A percentile compares a stretch with the other conserved stretches of the same genome.
Conservation (phyloP, 257 asterid genomes). For the Nicotiana knightiana region DNA sequence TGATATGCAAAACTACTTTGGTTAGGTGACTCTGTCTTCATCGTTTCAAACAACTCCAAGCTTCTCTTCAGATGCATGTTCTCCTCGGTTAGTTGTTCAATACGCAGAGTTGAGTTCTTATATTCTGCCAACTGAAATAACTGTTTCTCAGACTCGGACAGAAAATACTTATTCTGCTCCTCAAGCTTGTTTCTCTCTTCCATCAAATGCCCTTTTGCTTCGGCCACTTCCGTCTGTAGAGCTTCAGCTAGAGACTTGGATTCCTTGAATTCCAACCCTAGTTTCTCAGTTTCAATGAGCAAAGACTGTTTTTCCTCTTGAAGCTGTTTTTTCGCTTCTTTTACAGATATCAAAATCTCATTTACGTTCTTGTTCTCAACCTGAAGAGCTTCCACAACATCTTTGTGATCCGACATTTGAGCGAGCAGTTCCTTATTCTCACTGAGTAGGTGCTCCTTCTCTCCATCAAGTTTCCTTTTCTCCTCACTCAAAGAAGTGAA, state of each 20-base stretch:
- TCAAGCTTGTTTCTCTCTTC: slow-evolving; percentile 51
- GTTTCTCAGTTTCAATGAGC: slow-evolving; percentile 37
- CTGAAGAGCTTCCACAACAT: slow-evolving; percentile 43
- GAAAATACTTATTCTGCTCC: slow-evolving; percentile 41
- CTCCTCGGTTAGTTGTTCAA: slow-evolving; percentile 50
- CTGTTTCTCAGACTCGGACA: slow-evolving; percentile 45
- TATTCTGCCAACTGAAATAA: slow-evolving; percentile 37
- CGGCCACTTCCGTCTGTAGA: slow-evolving; percentile 54
- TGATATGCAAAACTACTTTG: slow-evolving; percentile 18
- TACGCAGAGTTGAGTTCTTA: slow-evolving; percentile 35
- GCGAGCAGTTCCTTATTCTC: slow-evolving; percentile 51
- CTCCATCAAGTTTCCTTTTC: slow-evolving; percentile 42
- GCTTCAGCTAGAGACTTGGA: slow-evolving; percentile 36
- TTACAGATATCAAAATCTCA: slow-evolving; percentile 28
- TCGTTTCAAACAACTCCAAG: slow-evolving; percentile 39
- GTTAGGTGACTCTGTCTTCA: slow-evolving; percentile 31
- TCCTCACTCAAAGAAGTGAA: slow-evolving; percentile 43
- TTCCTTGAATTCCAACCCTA: slow-evolving; percentile 43
- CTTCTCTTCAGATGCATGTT: slow-evolving; percentile 45
- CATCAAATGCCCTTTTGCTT: slow-evolving; percentile 30
- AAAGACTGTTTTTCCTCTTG: slow-evolving; percentile 42
- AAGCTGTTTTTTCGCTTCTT: slow-evolving; percentile 48
- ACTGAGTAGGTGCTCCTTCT: slow-evolving; percentile 37
- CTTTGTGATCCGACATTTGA: slow-evolving; percentile 41
- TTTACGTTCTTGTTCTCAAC: slow-evolving; percentile 43